Percentiles rank a stretch among this genome's conserved stretches.
phyloP scores from a whole-genome alignment of 305 asterid species.

The Rubia peregrina region DNA sequence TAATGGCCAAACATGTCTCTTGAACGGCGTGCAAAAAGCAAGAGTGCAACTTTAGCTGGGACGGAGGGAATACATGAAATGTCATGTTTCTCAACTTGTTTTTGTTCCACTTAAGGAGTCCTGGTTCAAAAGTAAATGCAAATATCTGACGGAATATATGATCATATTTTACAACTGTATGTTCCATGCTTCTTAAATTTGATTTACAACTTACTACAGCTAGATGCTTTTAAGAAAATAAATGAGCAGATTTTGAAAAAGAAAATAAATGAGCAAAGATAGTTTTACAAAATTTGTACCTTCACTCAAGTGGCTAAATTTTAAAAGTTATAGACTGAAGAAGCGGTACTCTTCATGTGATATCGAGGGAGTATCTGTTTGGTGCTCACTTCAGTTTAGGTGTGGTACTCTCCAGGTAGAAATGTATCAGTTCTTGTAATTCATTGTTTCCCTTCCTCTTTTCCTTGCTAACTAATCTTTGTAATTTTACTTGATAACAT shows the following conservation, averaged over 20 bases:
- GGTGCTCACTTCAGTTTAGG: not conserved
- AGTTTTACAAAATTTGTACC: not conserved
- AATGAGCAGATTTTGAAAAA: not conserved
- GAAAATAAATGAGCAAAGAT: not conserved
- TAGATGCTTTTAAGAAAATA: not conserved
- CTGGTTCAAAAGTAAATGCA: not conserved
- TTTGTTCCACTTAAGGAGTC: not conserved
- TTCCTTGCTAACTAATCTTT: not conserved
- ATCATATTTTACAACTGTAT: not conserved
- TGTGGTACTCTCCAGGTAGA: not conserved
- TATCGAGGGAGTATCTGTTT: not conserved
- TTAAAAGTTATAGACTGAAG: too few relatives aligned
- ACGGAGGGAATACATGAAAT: not conserved
- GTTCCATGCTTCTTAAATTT: not conserved
- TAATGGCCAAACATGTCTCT: too few relatives aligned
- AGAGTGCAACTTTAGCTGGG: too few relatives aligned
- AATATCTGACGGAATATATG: not conserved
- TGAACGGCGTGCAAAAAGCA: too few relatives aligned
- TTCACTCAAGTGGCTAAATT: not conserved
- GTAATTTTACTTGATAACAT: not conserved
- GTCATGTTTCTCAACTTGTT: not conserved
- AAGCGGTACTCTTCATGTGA: too few relatives aligned
- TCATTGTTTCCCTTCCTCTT: not conserved
- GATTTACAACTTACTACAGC: not conserved
- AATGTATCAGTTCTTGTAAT: not conserved